Evolutionary conservation across 768 basidiomycete genomes (phyloP), one percentile per base, ranked within the genome.

Genomic region (Lanmaoa pseudosensibilis): DNA sequence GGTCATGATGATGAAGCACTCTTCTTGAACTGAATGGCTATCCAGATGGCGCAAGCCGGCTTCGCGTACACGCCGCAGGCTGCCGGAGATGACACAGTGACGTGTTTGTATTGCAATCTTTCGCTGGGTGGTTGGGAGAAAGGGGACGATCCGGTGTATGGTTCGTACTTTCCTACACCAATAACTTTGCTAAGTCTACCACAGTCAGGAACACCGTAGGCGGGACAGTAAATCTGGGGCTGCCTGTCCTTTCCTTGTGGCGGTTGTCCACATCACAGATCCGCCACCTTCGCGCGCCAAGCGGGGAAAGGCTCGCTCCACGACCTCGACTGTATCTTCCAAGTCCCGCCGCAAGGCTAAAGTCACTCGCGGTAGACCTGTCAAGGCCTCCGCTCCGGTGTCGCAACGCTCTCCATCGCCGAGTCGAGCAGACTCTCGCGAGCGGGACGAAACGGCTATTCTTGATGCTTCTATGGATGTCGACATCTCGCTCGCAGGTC

Each of bases 61-160:
- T 97, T 96, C 66, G 81, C 92, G 0, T 92, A 81, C 68, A 86
- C 85, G 1, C 90, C 93, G 2, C 82, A 85, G 54, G 72, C 77
- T 13, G 64, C 76, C 2, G 86, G 80, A 4, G 88, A 92, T 61
- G 95, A 98, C 70, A 83, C 86, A 1, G 92, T 85, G 0, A 86
- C 86, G 1, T 98, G 95, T 71, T 76, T 94, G 5, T 94, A 94
- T 66, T 98, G 95, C 68, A 78, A 86, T 43, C 77, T 87, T 34
- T 80, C 85, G 2, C 81, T 96, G 3, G 85, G 86, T 52, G 92
- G 90, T 1, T 98, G 95, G 95, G 91, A 94, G 41, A 75, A 79
- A 30, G 83, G 83, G 15, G 95, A 98, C 69, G 86, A 95, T 71
- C 95, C 95, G 15, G 68, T 86, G 95, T 97, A 72, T 55, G 90